These are phyloP conservation scores for Beauveria rudraprayagi DNA, from an alignment of 2,329 filamentous ascomycete genomes.

Conservation along the genomic window DNA sequence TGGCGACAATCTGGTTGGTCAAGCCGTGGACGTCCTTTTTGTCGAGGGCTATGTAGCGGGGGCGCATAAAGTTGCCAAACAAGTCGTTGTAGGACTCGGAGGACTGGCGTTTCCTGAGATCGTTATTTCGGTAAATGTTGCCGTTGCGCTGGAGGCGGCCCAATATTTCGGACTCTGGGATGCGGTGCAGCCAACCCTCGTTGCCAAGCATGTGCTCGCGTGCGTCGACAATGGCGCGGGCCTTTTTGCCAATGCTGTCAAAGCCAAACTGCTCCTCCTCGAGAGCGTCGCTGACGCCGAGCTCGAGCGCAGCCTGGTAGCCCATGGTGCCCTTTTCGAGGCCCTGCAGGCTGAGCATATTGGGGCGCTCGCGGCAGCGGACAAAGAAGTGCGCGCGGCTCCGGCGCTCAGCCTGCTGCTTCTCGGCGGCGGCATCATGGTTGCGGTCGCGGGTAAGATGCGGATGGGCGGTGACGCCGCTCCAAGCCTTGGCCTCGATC, in stretches of 20 bases:
- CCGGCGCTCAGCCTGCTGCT: conserved; percentile 34
- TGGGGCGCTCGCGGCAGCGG: conserved; percentile 54
- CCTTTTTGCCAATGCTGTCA: conserved; percentile 45
- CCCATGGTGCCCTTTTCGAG: conserved; percentile 64
- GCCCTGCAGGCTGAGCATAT: conserved; percentile 65
- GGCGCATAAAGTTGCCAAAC: conserved; percentile 51
- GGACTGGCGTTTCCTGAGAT: conserved; percentile 41
- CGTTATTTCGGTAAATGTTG: conserved; percentile 45
- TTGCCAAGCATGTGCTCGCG: conserved; percentile 48
- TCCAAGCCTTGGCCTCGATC: conserved; percentile 56
- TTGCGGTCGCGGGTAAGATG: conserved; percentile 47
- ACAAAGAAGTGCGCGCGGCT: conserved; percentile 50
- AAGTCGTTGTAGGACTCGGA: conserved; percentile 55
- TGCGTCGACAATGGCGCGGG: conserved; percentile 47
- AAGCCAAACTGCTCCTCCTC: conserved; percentile 56
- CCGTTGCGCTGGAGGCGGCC: conserved; percentile 51
- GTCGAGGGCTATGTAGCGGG: conserved; percentile 47
- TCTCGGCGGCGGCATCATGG: conserved; percentile 33
- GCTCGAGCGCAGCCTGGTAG: conserved; percentile 59
- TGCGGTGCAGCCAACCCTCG: conserved; percentile 44
- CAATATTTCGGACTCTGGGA: conserved; percentile 50
- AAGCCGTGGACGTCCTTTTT: conserved; percentile 53
- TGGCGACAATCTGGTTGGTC: conserved; percentile 59
- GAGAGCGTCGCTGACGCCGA: conserved; percentile 56
- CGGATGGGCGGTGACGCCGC: conserved; percentile 53